Evolutionary conservation across 495 filamentous ascomycete genomes (phyloP).

Genomic region (Tuber aestivum): DNA sequence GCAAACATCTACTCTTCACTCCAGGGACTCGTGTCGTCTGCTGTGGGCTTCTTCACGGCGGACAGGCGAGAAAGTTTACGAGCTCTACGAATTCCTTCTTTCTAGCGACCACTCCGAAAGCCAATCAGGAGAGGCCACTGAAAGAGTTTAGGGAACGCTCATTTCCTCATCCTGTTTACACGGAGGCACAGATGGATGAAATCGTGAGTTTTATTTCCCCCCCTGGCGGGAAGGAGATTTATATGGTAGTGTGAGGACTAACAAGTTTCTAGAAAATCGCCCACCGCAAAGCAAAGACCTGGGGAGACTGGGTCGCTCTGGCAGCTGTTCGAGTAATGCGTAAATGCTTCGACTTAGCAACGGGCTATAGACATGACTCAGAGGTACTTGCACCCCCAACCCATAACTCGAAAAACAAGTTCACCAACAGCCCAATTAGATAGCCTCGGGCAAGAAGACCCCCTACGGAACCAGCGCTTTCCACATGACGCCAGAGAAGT

Average conservation of each 20-base stretch:
- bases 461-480: slow-evolving; percentile 50
- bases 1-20: not conserved
- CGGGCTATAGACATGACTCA: slow-evolving; percentile 65
- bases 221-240: not conserved
- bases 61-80: slow-evolving; percentile 15
- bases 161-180: slow-evolving; percentile 64
- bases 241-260: not conserved
- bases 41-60: slow-evolving; percentile 21
- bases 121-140: slow-evolving; percentile 18
- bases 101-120: slow-evolving; percentile 16
- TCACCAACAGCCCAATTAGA: slow-evolving; percentile 10
- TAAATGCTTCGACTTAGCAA: slow-evolving; percentile 61
- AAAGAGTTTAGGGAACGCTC: slow-evolving; percentile 47
- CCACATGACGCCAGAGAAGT: slow-evolving; percentile 67
- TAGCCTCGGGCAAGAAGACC: slow-evolving; percentile 41
- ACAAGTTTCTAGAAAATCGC: slow-evolving; percentile 47
- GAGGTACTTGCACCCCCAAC: slow-evolving; percentile 43
- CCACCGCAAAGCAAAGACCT: slow-evolving; percentile 61
- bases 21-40: slow-evolving; percentile 16
- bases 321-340: slow-evolving; percentile 57
- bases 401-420: not conserved
- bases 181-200: slow-evolving; percentile 54
- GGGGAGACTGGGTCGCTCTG: slow-evolving; percentile 64
- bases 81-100: slow-evolving; percentile 26
- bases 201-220: slow-evolving; percentile 45